phyloP scores from a whole-genome alignment of 106 monocot species.

The Phalaenopsis aphrodite region DNA sequence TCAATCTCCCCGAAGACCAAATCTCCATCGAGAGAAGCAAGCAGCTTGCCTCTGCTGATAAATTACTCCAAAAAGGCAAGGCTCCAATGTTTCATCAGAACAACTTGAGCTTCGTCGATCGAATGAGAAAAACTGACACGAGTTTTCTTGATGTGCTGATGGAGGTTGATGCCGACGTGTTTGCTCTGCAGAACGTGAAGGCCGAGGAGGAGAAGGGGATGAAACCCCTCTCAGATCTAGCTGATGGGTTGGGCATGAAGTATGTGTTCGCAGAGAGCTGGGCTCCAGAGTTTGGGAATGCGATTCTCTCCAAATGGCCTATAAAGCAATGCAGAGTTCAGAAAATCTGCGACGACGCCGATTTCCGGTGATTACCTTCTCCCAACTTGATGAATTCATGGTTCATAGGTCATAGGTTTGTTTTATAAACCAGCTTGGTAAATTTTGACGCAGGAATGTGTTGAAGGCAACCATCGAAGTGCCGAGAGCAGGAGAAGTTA shows the following conservation, averaged over 20 bases:
- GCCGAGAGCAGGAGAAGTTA: constrained; percentile 40
- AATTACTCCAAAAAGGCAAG: constrained; percentile 11
- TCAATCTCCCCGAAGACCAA: constrained; percentile 68
- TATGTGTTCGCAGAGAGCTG: constrained; percentile 80
- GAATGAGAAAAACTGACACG: constrained; percentile 13
- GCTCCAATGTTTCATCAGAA: constrained; percentile 4
- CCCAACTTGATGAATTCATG: neutral
- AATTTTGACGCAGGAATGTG: constrained; percentile 48
- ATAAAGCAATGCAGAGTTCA: constrained; percentile 67
- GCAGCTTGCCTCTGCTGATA: constrained; percentile 6
- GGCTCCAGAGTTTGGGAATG: constrained; percentile 88
- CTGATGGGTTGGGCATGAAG: constrained; percentile 64
- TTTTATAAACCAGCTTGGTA: neutral
- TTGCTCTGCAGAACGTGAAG: constrained; percentile 79
- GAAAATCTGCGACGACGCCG: constrained; percentile 55
- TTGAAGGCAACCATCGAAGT: constrained; percentile 59
- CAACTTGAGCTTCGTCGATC: neutral
- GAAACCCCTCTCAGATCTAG: constrained; percentile 65
- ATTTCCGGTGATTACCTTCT: constrained; percentile 45
- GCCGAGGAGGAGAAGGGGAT: constrained; percentile 83
- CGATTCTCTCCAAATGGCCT: constrained; percentile 79
- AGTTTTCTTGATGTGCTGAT: constrained; percentile 65
- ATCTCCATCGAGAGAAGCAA: constrained; percentile 40
- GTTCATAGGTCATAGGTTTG: neutral
- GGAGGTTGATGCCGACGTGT: constrained; percentile 53